Conservation (phyloP, 2,329 filamentous ascomycete species). For the Aspergillus puulaauensis region DNA sequence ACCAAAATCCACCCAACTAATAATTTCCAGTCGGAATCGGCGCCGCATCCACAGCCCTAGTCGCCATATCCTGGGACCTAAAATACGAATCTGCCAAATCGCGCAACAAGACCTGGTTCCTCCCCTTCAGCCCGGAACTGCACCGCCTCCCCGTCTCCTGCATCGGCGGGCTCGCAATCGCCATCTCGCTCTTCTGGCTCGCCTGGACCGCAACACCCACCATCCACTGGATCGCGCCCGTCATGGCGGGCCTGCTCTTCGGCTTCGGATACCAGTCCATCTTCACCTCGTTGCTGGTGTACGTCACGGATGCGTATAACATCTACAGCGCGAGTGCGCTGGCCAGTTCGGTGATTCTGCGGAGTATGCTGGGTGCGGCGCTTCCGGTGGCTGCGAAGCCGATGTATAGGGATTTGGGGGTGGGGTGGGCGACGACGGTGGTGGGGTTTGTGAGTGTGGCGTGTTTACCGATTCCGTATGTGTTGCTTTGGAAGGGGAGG, state of each 20-base stretch:
- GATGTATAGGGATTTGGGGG: slow-evolving; percentile 39
- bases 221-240: slow-evolving; percentile 56
- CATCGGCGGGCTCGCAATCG: slow-evolving; percentile 65
- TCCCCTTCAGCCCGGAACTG: slow-evolving; percentile 54
- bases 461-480: slow-evolving; percentile 43
- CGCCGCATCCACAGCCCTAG: slow-evolving; percentile 55
- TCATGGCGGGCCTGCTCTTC: slow-evolving; percentile 61
- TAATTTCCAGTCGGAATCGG: slow-evolving; percentile 56
- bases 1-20: background rate
- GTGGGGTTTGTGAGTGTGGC: slow-evolving; percentile 40
- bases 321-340: slow-evolving; percentile 61
- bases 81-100: slow-evolving; percentile 52
- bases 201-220: slow-evolving; percentile 56
- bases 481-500: slow-evolving; percentile 29
- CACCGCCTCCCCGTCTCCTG: slow-evolving; percentile 70
- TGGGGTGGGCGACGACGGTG: slow-evolving; percentile 43
- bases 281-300: slow-evolving; percentile 65
- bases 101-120: slow-evolving; percentile 52
- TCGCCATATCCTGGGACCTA: slow-evolving; percentile 67
- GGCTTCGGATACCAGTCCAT: slow-evolving; percentile 63
- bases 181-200: slow-evolving; percentile 54
- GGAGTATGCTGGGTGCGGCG: slow-evolving; percentile 54
- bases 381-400: slow-evolving; percentile 53
- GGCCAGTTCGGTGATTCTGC: slow-evolving; percentile 51
- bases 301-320: slow-evolving; percentile 67